phyloP scores from a whole-genome alignment of 495 filamentous ascomycete species.

The Lineolata rhizophorae region DNA sequence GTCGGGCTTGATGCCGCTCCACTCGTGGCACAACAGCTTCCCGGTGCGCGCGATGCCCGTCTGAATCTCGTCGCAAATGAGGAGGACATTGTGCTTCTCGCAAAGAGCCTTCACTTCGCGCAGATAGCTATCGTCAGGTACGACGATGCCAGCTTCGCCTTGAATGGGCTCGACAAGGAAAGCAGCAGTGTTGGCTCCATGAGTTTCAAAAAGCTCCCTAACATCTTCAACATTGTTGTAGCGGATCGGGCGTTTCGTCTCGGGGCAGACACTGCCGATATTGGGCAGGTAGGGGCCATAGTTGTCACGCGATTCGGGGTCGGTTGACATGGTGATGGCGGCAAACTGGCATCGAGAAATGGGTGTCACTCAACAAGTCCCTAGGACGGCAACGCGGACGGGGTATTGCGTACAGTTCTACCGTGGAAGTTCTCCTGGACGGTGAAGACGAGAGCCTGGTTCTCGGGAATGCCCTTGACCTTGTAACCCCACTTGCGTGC shows the following conservation, averaged over 20 bases:
- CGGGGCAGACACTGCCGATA: slow-evolving; percentile 56
- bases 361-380: no score
- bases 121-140: slow-evolving; percentile 81
- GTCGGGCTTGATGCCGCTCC: slow-evolving; percentile 88
- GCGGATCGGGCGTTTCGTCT: slow-evolving; percentile 53
- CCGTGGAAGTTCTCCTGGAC: slow-evolving; percentile 92
- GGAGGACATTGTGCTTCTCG: slow-evolving; percentile 76
- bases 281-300: slow-evolving; percentile 90
- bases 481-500: slow-evolving; percentile 99
- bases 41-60: slow-evolving; percentile 92
- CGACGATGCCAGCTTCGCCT: slow-evolving; percentile 91
- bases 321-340: slow-evolving; percentile 82
- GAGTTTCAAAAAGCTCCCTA: slow-evolving; percentile 52
- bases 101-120: slow-evolving; percentile 62
- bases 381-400: not conserved
- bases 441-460: slow-evolving; percentile 65
- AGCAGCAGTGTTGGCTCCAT: slow-evolving; percentile 69
- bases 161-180: slow-evolving; percentile 97
- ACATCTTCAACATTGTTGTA: slow-evolving; percentile 75
- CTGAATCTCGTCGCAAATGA: slow-evolving; percentile 98
- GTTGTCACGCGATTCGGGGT: slow-evolving; percentile 88
- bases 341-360: no score
- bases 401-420: slow-evolving; percentile 46
- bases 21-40: slow-evolving; percentile 78
- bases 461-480: slow-evolving; percentile 70